Base-by-base conservation (phyloP, 2,329 filamentous ascomycete genomes). In the Penicillium sp. region DNA sequence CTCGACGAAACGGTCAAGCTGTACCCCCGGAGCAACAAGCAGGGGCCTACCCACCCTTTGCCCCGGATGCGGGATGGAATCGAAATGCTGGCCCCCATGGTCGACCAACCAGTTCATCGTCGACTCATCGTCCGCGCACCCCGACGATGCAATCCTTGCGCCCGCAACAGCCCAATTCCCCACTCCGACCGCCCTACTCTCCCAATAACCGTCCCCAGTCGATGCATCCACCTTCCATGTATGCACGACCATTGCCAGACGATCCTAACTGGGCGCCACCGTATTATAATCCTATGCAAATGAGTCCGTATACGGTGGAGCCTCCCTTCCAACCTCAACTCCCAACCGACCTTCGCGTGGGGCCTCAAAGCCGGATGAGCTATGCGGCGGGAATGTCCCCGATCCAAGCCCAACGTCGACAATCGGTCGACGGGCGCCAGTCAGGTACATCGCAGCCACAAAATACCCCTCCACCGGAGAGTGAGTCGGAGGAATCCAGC, bases 231-330 rank as follows among this genome's bases (percentile, higher is more conserved):
- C 72, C 70, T 9, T 65, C 70, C 23, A 54, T 69, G 29, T 64
- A 62, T 45, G 46, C 65, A 7, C 75, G 75, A 62, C 75, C 78
- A 18, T 69, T 81, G 23, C 77, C 77, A 27, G 79, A 82, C 51
- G 82, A 82, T 58, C 72, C 71, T 1, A 75, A 77, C 47, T 79
- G 75, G 77, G 73, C 69, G 41, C 71, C 71, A 63, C 73, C 79
- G 15, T 66, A 67, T 48, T 68, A 62, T 45, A 63, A 62, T 33
- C 43, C 60, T 2, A 57, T 61, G 63, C 59, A 54, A 23, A 58
- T 64, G 53, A 62, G 65, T 20, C 65, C 70, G 15, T 71, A 72
- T 46, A 54, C 68, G 2, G 42, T 65, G 31, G 72, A 73, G 47
- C 53, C 62, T 23, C 66, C 66, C 11, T 71, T 73, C 29, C 60